Percentiles rank a stretch among this genome's conserved stretches.
phyloP scores from a whole-genome alignment of 768 basidiomycete species.

The Pholiota conissans region DNA sequence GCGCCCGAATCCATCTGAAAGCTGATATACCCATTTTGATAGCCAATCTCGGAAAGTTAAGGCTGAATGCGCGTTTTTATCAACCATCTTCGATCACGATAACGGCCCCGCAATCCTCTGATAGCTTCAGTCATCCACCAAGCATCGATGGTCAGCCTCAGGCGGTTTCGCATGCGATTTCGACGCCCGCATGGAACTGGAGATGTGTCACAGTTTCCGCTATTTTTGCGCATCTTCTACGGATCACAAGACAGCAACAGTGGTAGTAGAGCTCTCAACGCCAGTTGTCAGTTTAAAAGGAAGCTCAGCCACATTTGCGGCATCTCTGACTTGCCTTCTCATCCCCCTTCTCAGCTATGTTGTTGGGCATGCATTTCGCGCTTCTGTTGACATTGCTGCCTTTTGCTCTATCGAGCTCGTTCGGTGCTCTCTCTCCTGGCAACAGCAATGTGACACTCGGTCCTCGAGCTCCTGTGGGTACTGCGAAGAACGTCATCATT shows the following conservation, averaged over 20 bases:
- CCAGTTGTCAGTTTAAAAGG: background rate
- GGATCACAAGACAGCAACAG: conserved; percentile 5
- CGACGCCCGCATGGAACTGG: conserved; percentile 3
- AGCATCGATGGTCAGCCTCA: background rate
- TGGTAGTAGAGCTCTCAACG: background rate
- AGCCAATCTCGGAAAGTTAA: no score
- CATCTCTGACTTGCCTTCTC: background rate
- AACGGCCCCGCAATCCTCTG: background rate
- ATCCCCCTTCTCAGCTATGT: conserved; percentile 3
- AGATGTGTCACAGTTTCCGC: background rate
- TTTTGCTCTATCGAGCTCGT: background rate
- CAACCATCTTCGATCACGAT: background rate
- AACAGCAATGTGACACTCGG: conserved; percentile 1
- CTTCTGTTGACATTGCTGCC: background rate
- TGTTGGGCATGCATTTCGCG: background rate
- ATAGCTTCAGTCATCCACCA: background rate
- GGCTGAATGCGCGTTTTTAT: no score
- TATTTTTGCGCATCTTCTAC: background rate
- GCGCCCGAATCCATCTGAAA: background rate
- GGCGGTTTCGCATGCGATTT: background rate
- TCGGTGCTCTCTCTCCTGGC: background rate
- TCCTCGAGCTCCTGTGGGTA: conserved; percentile 23
- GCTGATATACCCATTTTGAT: background rate
- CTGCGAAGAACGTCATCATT: conserved; percentile 53
- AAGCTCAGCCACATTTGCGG: background rate